Conservation (phyloP, 495 filamentous ascomycete species). For the Tuber magnatum region DNA sequence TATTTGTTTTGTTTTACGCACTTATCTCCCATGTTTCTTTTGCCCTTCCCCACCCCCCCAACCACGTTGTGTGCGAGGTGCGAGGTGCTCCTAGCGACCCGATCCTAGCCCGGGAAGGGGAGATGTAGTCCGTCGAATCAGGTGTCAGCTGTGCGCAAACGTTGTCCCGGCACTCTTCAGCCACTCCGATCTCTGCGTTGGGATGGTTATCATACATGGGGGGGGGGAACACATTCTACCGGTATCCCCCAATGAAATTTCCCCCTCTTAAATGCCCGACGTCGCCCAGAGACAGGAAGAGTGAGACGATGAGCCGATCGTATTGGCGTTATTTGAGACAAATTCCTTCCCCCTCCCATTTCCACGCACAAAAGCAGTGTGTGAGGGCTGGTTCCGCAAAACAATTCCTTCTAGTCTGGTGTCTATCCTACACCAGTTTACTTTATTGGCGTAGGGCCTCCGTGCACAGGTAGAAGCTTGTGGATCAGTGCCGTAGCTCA, state of each 20-base stretch:
- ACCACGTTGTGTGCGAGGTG: neutral
- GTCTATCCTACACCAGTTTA: no score
- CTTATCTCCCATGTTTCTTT: neutral
- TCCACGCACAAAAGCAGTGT: neutral
- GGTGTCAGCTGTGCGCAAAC: neutral
- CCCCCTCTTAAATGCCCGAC: neutral
- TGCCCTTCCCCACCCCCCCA: neutral
- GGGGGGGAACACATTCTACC: neutral
- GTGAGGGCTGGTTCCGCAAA: neutral
- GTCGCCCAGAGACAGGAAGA: neutral
- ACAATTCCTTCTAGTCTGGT: neutral
- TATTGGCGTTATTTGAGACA: neutral
- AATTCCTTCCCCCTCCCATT: neutral
- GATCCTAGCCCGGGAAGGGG: neutral
- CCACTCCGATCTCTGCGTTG: neutral
- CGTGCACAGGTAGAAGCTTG: neutral
- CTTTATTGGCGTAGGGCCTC: neutral
- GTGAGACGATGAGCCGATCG: neutral
- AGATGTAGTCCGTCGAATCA: neutral
- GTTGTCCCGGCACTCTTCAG: neutral
- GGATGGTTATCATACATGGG: neutral
- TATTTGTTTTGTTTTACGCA: neutral
- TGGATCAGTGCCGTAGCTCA: neutral
- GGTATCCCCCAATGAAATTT: neutral
- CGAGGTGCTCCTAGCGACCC: neutral